phyloP scores from a whole-genome alignment of 208 protist genomes.

The Borovskyia barvae region DNA sequence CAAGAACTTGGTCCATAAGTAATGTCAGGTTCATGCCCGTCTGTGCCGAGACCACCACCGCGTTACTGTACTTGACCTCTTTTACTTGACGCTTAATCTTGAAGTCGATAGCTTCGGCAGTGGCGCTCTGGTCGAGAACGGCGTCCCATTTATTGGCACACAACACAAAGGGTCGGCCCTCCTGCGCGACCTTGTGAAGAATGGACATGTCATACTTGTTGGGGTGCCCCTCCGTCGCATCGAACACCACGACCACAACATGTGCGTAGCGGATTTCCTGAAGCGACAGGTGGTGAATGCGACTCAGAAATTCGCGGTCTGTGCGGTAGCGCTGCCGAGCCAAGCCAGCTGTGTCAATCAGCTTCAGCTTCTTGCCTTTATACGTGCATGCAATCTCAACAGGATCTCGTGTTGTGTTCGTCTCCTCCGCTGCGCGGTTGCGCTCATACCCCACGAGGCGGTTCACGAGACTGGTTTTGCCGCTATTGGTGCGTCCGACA shows the following conservation, averaged over 20 bases:
- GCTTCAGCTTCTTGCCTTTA: constrained; percentile 82
- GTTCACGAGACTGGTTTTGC: constrained; percentile 94
- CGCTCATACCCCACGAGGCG: constrained; percentile 91
- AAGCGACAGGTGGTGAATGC: constrained; percentile 73
- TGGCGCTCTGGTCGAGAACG: constrained; percentile 84
- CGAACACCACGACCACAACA: constrained; percentile 88
- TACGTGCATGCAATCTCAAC: constrained; percentile 89
- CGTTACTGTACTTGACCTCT: constrained; percentile 90
- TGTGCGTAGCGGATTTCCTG: constrained; percentile 86
- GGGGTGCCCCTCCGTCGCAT: constrained; percentile 90
- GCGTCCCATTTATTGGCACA: constrained; percentile 94
- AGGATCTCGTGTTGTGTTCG: constrained; percentile 91
- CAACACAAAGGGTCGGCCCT: constrained; percentile 87
- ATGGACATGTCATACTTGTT: constrained; percentile 93
- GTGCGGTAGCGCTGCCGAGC: constrained; percentile 68
- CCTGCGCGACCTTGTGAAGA: constrained; percentile 75
- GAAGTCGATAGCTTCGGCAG: constrained; percentile 91
- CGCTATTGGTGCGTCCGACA: constrained; percentile 91
- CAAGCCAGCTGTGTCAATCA: constrained; percentile 91
- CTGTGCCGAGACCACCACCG: constrained; percentile 87
- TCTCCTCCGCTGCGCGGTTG: constrained; percentile 71
- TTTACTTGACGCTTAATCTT: constrained; percentile 91
- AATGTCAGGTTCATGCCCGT: constrained; percentile 87
- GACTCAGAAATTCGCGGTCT: constrained; percentile 80
- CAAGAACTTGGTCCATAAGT: constrained; percentile 82